Evolutionary conservation across 2,329 filamentous ascomycete genomes (phyloP).

Genomic region (Beauveria sp.): DNA sequence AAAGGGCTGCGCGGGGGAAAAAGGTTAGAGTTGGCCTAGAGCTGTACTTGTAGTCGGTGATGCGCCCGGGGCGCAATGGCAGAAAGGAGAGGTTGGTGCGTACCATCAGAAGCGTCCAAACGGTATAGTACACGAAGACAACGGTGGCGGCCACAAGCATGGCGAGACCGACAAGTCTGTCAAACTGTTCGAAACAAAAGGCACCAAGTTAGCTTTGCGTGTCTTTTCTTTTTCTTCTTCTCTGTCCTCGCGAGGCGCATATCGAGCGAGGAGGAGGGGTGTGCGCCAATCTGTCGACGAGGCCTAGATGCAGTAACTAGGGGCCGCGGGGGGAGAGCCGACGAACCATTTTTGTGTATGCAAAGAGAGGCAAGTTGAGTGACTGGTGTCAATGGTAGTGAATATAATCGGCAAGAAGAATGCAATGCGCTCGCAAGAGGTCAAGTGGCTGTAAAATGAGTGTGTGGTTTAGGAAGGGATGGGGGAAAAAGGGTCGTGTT

Average conservation of each 20-base stretch:
- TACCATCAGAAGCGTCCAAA: slow-evolving; percentile 98
- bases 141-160: slow-evolving; percentile 59
- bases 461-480: neutral
- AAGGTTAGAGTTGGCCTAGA: neutral
- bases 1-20: slow-evolving; percentile 65
- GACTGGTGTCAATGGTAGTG: slow-evolving; percentile 7
- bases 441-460: neutral
- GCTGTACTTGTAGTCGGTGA: neutral
- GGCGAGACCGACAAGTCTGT: slow-evolving; percentile 68
- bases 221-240: neutral
- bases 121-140: slow-evolving; percentile 79
- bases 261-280: neutral
- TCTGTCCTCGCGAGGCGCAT: neutral
- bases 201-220: neutral
- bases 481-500: neutral
- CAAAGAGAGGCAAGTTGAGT: neutral
- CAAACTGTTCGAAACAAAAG: slow-evolving; percentile 57
- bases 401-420: neutral
- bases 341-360: slow-evolving; percentile 7
- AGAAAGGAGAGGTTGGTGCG: slow-evolving; percentile 17
- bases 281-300: neutral
- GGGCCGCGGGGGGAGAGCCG: neutral
- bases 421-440: neutral
- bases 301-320: neutral
- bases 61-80: neutral